Evolutionary conservation across 352 stramenopile species (phyloP).

Genomic region (Phytophthora kernoviae): DNA sequence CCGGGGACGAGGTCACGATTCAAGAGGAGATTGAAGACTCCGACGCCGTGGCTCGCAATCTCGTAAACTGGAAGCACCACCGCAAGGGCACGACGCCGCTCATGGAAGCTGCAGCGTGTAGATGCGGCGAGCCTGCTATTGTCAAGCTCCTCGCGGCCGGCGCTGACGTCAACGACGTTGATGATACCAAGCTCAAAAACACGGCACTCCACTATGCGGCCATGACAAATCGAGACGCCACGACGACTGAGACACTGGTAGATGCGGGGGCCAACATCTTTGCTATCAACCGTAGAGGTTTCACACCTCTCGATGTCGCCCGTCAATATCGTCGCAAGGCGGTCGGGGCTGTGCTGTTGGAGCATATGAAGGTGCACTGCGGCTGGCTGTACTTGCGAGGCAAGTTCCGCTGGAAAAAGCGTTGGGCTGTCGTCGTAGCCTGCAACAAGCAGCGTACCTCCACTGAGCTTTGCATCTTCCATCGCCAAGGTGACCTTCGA

Average conservation of each 20-base stretch:
- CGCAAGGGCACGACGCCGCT: conserved; percentile 67
- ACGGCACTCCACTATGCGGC: conserved; percentile 76
- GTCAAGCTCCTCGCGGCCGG: conserved; percentile 51
- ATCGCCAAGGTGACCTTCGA: conserved; percentile 27
- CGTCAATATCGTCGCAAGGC: conserved; percentile 49
- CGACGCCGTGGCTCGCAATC: conserved; percentile 35
- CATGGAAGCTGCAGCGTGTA: conserved; percentile 64
- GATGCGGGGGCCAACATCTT: conserved; percentile 53
- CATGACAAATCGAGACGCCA: conserved; percentile 39
- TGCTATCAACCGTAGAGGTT: conserved; percentile 58
- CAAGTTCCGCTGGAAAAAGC: conserved; percentile 62
- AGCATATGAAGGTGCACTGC: conserved; percentile 56
- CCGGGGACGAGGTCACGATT: conserved; percentile 32
- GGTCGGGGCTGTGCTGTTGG: conserved; percentile 48
- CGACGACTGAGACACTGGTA: conserved; percentile 56
- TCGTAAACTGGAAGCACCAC: conserved; percentile 42
- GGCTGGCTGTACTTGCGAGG: conserved; percentile 59
- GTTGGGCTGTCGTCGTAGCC: conserved; percentile 64
- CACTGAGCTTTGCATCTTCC: conserved; percentile 67
- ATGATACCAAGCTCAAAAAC: conserved; percentile 44
- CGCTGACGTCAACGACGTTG: conserved; percentile 51
- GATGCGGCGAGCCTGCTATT: conserved; percentile 44
- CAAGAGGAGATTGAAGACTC: conserved; percentile 33
- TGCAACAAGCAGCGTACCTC: conserved; percentile 50
- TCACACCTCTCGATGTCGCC: conserved; percentile 68